These are phyloP conservation scores for Amylostereum chailletii DNA, from an alignment of 1,284 basidiomycete genomes.

Conservation along the genomic window DNA sequence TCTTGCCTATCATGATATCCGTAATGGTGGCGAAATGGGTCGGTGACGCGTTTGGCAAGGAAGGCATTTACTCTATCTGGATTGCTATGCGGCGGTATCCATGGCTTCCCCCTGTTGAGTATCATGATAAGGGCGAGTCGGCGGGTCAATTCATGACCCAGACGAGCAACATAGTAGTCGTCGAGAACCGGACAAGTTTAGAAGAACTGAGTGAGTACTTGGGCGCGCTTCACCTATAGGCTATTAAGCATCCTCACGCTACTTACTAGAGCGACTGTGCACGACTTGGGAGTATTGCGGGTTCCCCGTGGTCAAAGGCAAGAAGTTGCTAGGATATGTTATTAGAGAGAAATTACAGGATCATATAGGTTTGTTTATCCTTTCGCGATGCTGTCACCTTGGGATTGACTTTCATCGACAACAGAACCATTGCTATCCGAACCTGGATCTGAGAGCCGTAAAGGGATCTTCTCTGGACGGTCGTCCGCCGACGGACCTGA, in stretches of 20 bases:
- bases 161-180: conserved; percentile 37
- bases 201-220: conserved; percentile 34
- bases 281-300: conserved; percentile 42
- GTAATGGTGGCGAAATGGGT: conserved; percentile 74
- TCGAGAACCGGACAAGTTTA: conserved; percentile 38
- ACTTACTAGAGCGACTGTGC: conserved; percentile 26
- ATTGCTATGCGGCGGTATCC: conserved; percentile 66
- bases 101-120: conserved; percentile 65
- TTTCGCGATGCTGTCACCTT: background rate
- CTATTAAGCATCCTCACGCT: conserved; percentile 1
- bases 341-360: conserved; percentile 42
- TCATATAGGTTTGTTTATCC: conserved; percentile 38
- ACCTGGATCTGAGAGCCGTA: conserved; percentile 20
- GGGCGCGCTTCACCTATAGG: background rate
- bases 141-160: conserved; percentile 58
- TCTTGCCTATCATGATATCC: conserved; percentile 72
- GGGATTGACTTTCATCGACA: background rate
- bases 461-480: conserved; percentile 30
- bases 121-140: conserved; percentile 55
- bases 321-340: conserved; percentile 50
- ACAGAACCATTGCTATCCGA: conserved; percentile 24
- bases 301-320: conserved; percentile 49
- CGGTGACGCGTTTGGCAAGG: conserved; percentile 60
- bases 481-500: conserved; percentile 12
- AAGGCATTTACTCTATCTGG: conserved; percentile 72